These are phyloP conservation scores for Kwoniella europaea DNA, from an alignment of 768 basidiomycete genomes.

Conservation along the genomic window DNA sequence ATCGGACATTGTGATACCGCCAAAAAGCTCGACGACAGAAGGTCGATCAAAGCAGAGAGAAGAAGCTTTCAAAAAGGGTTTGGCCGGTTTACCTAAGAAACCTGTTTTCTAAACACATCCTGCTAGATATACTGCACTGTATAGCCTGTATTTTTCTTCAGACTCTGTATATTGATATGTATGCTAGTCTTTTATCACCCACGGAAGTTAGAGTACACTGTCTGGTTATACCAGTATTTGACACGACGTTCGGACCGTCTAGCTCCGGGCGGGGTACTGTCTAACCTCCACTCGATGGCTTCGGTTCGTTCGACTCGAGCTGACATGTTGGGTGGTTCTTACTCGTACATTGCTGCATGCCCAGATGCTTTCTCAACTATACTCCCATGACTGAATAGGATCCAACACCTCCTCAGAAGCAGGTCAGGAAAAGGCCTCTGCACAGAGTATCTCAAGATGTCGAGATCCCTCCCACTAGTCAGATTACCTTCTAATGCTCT, in stretches of 20 bases:
- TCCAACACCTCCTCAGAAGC: too few relatives aligned
- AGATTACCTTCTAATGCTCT: conserved; percentile 35
- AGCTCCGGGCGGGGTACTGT: not conserved
- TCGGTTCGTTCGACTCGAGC: not conserved
- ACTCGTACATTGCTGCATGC: too few relatives aligned
- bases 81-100: conserved; percentile 46
- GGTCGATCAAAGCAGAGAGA: not conserved
- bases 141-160: too few relatives aligned
- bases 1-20: conserved; percentile 4
- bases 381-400: too few relatives aligned
- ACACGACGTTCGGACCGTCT: not conserved
- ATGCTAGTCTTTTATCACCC: not conserved
- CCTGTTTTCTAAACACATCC: conserved; percentile 28
- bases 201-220: too few relatives aligned
- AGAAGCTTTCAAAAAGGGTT: conserved; percentile 16
- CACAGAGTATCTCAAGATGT: conserved; percentile 18
- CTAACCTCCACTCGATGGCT: conserved; percentile 4
- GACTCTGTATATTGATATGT: not conserved
- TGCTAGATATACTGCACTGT: too few relatives aligned
- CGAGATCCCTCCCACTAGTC: conserved; percentile 36
- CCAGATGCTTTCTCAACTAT: too few relatives aligned
- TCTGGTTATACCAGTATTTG: too few relatives aligned
- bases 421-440: not conserved
- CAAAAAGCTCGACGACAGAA: not conserved
- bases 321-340: too few relatives aligned